Percentiles rank a stretch among this genome's conserved stretches.
Conservation (phyloP, 1,284 basidiomycete species). For the Boletus smithii region DNA sequence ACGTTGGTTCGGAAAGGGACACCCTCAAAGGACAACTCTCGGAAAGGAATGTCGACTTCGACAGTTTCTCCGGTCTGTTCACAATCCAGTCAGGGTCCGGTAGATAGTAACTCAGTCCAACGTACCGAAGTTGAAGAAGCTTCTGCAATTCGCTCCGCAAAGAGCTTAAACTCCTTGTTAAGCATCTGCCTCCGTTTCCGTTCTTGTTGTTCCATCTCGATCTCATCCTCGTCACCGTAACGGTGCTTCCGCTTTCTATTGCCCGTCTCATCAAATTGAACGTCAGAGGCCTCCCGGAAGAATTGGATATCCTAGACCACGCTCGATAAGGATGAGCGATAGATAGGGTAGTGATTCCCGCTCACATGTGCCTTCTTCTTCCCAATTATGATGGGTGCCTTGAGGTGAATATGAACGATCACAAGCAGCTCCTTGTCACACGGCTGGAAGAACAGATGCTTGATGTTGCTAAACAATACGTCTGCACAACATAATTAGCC, state of each 20-base stretch:
- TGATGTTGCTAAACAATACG: slow-evolving; percentile 95
- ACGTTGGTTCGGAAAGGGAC: slow-evolving; percentile 96
- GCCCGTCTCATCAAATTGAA: slow-evolving; percentile 98
- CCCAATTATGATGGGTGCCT: slow-evolving; percentile 96
- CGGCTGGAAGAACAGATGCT: slow-evolving; percentile 98
- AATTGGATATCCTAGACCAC: slow-evolving; percentile 87
- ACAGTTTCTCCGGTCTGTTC: slow-evolving; percentile 74
- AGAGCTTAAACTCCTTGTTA: slow-evolving; percentile 94
- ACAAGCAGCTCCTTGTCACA: slow-evolving; percentile 97
- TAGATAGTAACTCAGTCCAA: slow-evolving; percentile 5
- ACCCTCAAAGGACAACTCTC: slow-evolving; percentile 95
- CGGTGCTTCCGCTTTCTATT: slow-evolving; percentile 96
- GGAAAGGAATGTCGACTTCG: slow-evolving; percentile 95
- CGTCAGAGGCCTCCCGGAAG: slow-evolving; percentile 96
- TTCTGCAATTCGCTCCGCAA: slow-evolving; percentile 91
- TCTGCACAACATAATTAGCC: slow-evolving; percentile 48
- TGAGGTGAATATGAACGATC: slow-evolving; percentile 92
- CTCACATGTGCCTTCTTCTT: slow-evolving; percentile 94
- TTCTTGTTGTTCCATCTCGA: slow-evolving; percentile 98
- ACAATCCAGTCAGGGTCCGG: slow-evolving; percentile 16
- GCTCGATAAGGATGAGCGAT: slow-evolving; percentile 1
- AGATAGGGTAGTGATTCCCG: slow-evolving; percentile 7
- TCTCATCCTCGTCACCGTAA: slow-evolving; percentile 98
- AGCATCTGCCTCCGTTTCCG: slow-evolving; percentile 83
- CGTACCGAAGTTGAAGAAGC: slow-evolving; percentile 72